A percentile compares a stretch with the other conserved stretches of the same genome.
phyloP scores from a whole-genome alignment of 345 rosid species.

The Eutrema japonicum region DNA sequence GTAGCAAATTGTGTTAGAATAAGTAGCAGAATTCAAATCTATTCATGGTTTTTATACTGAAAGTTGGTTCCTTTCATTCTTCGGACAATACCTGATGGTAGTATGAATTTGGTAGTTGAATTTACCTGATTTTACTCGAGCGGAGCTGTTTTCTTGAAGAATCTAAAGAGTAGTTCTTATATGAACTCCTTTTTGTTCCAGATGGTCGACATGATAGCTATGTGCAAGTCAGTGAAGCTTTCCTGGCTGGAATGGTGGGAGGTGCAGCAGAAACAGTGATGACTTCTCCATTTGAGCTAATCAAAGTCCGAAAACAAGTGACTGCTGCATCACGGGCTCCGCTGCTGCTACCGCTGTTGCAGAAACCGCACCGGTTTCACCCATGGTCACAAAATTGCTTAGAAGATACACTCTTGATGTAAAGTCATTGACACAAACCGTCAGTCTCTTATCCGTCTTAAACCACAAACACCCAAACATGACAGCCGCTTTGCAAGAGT shows the following conservation, averaged over 20 bases:
- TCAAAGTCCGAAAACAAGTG: slow-evolving; percentile 82
- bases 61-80: slow-evolving; percentile 7
- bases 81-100: neutral
- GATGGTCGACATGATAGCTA: slow-evolving; percentile 83
- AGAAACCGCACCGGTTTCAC: slow-evolving; percentile 49
- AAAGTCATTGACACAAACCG: slow-evolving; percentile 62
- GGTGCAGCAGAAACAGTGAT: slow-evolving; percentile 78
- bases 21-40: neutral
- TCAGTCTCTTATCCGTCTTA: slow-evolving; percentile 73
- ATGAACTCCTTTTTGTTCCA: slow-evolving; percentile 39
- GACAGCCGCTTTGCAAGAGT: slow-evolving; percentile 66
- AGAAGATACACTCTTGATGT: slow-evolving; percentile 66
- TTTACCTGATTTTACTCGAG: neutral
- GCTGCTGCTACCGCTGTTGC: slow-evolving; percentile 42
- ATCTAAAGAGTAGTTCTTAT: neutral
- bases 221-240: slow-evolving; percentile 73
- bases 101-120: neutral
- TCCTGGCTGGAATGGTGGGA: slow-evolving; percentile 76
- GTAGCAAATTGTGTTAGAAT: too few species aligned
- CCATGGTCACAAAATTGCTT: slow-evolving; percentile 54
- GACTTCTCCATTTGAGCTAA: slow-evolving; percentile 78
- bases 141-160: neutral
- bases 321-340: slow-evolving; percentile 65
- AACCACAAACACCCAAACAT: slow-evolving; percentile 70
- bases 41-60: neutral